These are phyloP conservation scores for Poa pratensis DNA, from an alignment of 176 grass and related monocot species.

Conservation along the genomic window DNA sequence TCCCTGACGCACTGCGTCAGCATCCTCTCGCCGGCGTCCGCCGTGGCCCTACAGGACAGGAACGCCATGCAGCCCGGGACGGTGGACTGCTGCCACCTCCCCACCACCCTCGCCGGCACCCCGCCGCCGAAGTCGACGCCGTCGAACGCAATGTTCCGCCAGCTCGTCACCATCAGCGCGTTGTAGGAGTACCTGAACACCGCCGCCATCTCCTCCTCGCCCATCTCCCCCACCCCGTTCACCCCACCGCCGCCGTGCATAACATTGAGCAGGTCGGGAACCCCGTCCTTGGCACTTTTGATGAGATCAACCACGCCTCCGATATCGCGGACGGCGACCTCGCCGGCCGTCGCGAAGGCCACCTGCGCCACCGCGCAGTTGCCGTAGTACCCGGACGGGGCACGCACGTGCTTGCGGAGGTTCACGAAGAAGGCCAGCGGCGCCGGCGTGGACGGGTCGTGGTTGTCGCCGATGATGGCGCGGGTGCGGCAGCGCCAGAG, in stretches of 20 bases:
- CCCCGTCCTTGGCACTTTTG: neutral
- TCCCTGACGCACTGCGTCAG: conserved; percentile 9
- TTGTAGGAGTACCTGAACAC: conserved; percentile 3
- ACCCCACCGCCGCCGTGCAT: neutral
- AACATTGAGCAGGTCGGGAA: neutral
- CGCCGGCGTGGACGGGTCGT: neutral
- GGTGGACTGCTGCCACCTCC: neutral
- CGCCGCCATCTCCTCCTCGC: neutral
- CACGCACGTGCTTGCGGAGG: conserved; percentile 26
- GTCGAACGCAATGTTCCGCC: conserved; percentile 26
- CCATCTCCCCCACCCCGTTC: neutral
- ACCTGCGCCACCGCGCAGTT: conserved; percentile 41
- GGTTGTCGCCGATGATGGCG: neutral
- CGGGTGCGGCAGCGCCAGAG: conserved; percentile 49
- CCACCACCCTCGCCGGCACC: neutral
- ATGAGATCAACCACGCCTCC: conserved; percentile 4
- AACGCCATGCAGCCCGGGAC: conserved; percentile 15
- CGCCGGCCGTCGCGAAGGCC: neutral
- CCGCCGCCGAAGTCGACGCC: conserved; percentile 12
- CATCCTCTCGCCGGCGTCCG: neutral
- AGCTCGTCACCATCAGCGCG: neutral
- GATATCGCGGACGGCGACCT: conserved; percentile 2
- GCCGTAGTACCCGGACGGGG: conserved; percentile 43
- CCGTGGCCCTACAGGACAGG: conserved; percentile 8
- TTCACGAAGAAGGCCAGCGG: conserved; percentile 44